phyloP scores from a whole-genome alignment of 495 filamentous ascomycete species.

The Pyrenopolyporus hunteri region DNA sequence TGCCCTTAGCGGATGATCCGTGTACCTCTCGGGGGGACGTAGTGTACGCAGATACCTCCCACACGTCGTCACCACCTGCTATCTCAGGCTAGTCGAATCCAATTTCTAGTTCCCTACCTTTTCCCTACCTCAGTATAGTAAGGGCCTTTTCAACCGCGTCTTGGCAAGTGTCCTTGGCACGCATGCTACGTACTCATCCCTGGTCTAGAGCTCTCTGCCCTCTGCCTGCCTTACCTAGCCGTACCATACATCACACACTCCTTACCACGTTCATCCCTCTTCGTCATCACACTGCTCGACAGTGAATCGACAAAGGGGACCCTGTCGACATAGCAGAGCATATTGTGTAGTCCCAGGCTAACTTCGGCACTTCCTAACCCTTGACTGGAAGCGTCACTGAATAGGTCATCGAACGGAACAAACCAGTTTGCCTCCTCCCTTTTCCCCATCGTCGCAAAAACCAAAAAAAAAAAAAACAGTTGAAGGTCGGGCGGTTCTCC shows the following conservation, averaged over 20 bases:
- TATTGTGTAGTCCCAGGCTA: slow-evolving; percentile 7
- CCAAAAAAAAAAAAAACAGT: neutral
- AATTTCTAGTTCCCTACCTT: slow-evolving; percentile 35
- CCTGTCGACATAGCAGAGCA: slow-evolving; percentile 11
- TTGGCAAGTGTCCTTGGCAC: slow-evolving; percentile 27
- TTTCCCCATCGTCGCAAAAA: neutral
- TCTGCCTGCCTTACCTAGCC: slow-evolving; percentile 15
- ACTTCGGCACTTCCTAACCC: slow-evolving; percentile 8
- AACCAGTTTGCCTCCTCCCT: slow-evolving; percentile 30
- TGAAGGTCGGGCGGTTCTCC: slow-evolving; percentile 4
- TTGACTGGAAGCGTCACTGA: neutral
- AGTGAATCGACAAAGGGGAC: slow-evolving; percentile 9
- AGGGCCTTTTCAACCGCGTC: slow-evolving; percentile 22
- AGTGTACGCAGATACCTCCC: too few relatives aligned
- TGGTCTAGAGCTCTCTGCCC: slow-evolving; percentile 29
- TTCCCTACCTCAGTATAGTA: too few relatives aligned
- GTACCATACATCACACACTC: slow-evolving; percentile 26
- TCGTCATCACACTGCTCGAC: slow-evolving; percentile 32
- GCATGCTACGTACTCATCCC: slow-evolving; percentile 15
- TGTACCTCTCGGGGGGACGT: too few relatives aligned
- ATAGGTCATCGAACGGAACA: slow-evolving; percentile 1
- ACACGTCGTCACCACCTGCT: slow-evolving; percentile 28
- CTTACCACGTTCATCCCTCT: slow-evolving; percentile 20
- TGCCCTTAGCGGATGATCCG: slow-evolving; percentile 3
- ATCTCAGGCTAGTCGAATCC: slow-evolving; percentile 19